Evolutionary conservation across 805 yeast species (phyloP).

Genomic region (Yamadazyma phyllophila): DNA sequence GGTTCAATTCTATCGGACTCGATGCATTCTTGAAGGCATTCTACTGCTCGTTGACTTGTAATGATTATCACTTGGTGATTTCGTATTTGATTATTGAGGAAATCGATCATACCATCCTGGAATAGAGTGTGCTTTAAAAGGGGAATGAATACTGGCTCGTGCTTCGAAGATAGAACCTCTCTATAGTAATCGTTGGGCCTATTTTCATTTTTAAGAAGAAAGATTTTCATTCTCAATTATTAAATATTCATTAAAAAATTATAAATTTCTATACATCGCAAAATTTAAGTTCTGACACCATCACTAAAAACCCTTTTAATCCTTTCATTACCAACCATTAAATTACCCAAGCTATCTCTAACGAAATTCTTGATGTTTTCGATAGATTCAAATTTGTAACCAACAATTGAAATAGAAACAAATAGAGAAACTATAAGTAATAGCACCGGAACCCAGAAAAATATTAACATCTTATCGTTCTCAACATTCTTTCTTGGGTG

Average conservation of each 20-base stretch:
- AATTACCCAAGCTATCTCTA: slow-evolving; percentile 39
- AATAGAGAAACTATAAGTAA: slow-evolving; percentile 53
- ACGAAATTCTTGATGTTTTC: slow-evolving; percentile 32
- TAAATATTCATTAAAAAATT: not conserved
- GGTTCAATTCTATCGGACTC: slow-evolving; percentile 15
- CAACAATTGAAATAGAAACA: slow-evolving; percentile 41
- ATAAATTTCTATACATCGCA: slow-evolving; percentile 5
- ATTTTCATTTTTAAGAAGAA: slow-evolving; percentile 71
- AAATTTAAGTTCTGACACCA: slow-evolving; percentile 7
- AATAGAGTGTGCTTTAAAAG: slow-evolving; percentile 62
- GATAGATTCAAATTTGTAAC: slow-evolving; percentile 35
- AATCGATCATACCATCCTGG: slow-evolving; percentile 41
- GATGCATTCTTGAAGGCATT: slow-evolving; percentile 56
- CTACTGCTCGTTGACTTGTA: slow-evolving; percentile 91
- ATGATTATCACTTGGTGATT: slow-evolving; percentile 47
- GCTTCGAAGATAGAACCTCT: slow-evolving; percentile 6
- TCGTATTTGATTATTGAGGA: slow-evolving; percentile 45
- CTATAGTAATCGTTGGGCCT: slow-evolving; percentile 64
- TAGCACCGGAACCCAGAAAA: slow-evolving; percentile 87
- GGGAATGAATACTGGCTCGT: slow-evolving; percentile 59
- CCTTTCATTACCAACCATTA: slow-evolving; percentile 44
- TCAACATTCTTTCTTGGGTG: slow-evolving; percentile 48
- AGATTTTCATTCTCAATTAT: slow-evolving; percentile 25
- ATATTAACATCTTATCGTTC: slow-evolving; percentile 80
- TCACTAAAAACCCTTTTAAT: slow-evolving; percentile 33